Evolutionary conservation across 2,329 filamentous ascomycete genomes (phyloP), one percentile per base, ranked within the genome.

Genomic region (Neocucurbitaria cava): DNA sequence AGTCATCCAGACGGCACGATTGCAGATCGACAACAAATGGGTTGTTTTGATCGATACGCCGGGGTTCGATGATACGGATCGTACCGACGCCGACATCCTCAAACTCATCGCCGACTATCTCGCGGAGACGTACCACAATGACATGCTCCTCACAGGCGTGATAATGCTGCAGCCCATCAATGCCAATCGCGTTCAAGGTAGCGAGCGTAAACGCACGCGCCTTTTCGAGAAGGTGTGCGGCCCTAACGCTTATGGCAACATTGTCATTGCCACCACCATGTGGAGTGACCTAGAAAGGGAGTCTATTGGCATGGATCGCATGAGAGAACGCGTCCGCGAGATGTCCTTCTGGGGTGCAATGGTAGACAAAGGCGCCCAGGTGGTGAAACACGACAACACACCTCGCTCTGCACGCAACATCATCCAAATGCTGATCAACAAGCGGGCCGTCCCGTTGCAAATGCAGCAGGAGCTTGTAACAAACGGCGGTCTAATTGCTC

Each of bases 161-260:
- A 76, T 82, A 36, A 81, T 81, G 58, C 64, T 82, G 9, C 79
- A 81, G 43, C 69, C 70, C 0, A 81, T 82, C 53, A 75, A 69
- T 0, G 75, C 80, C 46, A 71, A 62, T 20, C 70, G 79, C 8
- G 66, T 81, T 58, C 63, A 67, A 6, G 74, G 78, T 49, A 74
- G 75, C 20, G 65, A 68, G 31, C 65, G 69, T n/a, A 70, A 73
- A 48, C 79, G 79, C 48, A 59, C 81, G 2, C 56, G 70, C 20
- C 77, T 81, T 71, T 80, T 81, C 68, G 67, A 73, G 51, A 74
- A 76, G 31, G 74, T 82, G 5, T 76, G 73, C 21, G 80, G 80
- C 1, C 64, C 76, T 15, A 65, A 76, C 18, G 71, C 71, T 30
- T 65, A 80, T 6, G 65, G 73, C 49, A 74, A 76, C 49, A 76